A percentile compares a stretch with the other conserved stretches of the same genome.
Conservation (phyloP, 768 basidiomycete genomes). For the Russula virescens region DNA sequence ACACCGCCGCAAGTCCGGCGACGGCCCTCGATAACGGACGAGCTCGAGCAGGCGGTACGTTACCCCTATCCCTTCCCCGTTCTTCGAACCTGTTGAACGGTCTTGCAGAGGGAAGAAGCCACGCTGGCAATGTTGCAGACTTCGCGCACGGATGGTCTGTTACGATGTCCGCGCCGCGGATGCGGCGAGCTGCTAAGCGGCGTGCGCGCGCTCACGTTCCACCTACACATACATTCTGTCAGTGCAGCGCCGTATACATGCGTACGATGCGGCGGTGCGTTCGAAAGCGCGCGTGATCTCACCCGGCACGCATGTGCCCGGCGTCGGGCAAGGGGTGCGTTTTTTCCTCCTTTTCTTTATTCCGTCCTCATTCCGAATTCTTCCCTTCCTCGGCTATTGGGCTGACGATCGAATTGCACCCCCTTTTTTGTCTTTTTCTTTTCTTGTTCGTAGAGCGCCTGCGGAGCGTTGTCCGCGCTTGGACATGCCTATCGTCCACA, state of each 20-base stretch:
- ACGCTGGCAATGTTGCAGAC: slow-evolving; percentile 15
- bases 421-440: not conserved
- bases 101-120: slow-evolving; percentile 19
- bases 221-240: slow-evolving; percentile 23
- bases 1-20: slow-evolving; percentile 16
- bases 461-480: slow-evolving; percentile 17
- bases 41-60: slow-evolving; percentile 23
- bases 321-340: slow-evolving; percentile 18
- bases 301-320: slow-evolving; percentile 19
- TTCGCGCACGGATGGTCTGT: slow-evolving; percentile 5
- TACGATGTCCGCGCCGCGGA: slow-evolving; percentile 17
- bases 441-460: slow-evolving; percentile 4
- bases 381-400: not conserved
- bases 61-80: no score
- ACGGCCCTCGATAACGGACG: slow-evolving; percentile 14
- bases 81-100: no score
- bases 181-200: slow-evolving; percentile 17
- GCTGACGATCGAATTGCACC: not conserved
- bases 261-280: slow-evolving; percentile 15
- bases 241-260: slow-evolving; percentile 9
- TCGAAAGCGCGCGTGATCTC: slow-evolving; percentile 19
- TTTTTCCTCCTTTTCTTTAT: not conserved
- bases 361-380: no score
- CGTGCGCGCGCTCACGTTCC: slow-evolving; percentile 22
- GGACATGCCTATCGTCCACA: slow-evolving; percentile 15